Percentiles rank a stretch among this genome's conserved stretches.
These are phyloP conservation scores for Aspergillus niger DNA, from an alignment of 2,329 filamentous ascomycete genomes.

Conservation along the genomic window DNA sequence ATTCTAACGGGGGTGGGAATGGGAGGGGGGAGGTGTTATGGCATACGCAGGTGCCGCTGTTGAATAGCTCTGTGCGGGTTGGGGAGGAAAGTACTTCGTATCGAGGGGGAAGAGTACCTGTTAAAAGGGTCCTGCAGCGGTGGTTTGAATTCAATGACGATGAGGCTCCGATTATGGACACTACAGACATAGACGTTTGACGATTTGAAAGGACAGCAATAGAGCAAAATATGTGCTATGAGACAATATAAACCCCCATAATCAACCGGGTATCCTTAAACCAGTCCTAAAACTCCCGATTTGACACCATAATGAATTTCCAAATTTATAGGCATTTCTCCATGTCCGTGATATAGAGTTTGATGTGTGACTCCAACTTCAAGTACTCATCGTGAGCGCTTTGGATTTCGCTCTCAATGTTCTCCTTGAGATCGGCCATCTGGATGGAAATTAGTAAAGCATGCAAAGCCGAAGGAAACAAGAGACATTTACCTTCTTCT, in stretches of 20 bases:
- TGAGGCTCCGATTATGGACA: constrained; percentile 18
- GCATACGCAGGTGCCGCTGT: constrained; percentile 60
- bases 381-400: constrained; percentile 90
- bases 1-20: constrained; percentile 30
- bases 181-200: constrained; percentile 5
- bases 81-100: constrained; percentile 56
- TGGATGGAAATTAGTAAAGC: constrained; percentile 44
- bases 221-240: constrained; percentile 22
- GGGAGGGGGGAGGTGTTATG: constrained; percentile 39
- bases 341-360: constrained; percentile 98
- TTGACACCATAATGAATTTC: constrained; percentile 19
- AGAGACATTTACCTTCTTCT: constrained; percentile 77
- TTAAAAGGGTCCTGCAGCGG: constrained; percentile 60
- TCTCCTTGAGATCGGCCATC: constrained; percentile 98
- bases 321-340: constrained; percentile 72
- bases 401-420: constrained; percentile 92
- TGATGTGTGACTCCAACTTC: constrained; percentile 97
- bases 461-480: neutral
- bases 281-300: constrained; percentile 40
- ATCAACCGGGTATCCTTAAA: constrained; percentile 44
- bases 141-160: constrained; percentile 64
- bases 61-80: constrained; percentile 58
- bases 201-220: neutral
- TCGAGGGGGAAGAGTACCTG: constrained; percentile 57
- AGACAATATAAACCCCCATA: constrained; percentile 27